Base-by-base conservation (phyloP, 2,329 filamentous ascomycete genomes). In the Arthrobotrys pseudoclavata region DNA sequence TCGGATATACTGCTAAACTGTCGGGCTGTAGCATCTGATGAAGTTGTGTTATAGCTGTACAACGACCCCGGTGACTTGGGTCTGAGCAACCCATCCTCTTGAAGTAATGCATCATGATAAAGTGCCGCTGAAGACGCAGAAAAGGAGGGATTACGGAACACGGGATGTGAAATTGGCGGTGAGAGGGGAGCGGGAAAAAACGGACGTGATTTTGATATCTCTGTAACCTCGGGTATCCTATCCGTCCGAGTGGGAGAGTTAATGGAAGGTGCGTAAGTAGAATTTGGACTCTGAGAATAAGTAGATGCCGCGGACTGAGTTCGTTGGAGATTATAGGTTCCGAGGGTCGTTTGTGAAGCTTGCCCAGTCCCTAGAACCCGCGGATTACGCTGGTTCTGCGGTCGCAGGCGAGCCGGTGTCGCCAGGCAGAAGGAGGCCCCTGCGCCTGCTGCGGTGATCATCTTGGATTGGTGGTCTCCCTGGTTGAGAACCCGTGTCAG, bases 391-490 rank as follows among this genome's bases (percentile, higher is more conserved):
- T 80, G 79, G 53, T 76, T 80, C 69, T 81, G 80, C 72, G 80
- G 80, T 70, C 80, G 80, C 62, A 81, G 75, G 79, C 80, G 79
- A 69, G 79, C 80, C 42, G 81, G 79, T 70, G 80, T 80, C 66
- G 80, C 80, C 52, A 79, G 76, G 74, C 79, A 80, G 71, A 81
- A 80, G 52, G 80, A 81, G 31, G 80, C 81, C 66, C 79, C 79
- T 53, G 80, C 80, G 53, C 80, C 80, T 57, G 80, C 66, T 62
- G 81, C 81, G 26, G 81, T 81, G 69, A 81, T 81, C 81, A 81
- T 81, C 61, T 80, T 81, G 78, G 78, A 69, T 47, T 79, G 50
- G 60, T 74, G 62, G 45, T 68, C 61, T 71, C 47, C 67, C 74
- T 77, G 74, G 53, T 67, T 42, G 22, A 76, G 60, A 12, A 70